Evolutionary conservation across 495 filamentous ascomycete genomes (phyloP).

Genomic region (Zalerion maritima): DNA sequence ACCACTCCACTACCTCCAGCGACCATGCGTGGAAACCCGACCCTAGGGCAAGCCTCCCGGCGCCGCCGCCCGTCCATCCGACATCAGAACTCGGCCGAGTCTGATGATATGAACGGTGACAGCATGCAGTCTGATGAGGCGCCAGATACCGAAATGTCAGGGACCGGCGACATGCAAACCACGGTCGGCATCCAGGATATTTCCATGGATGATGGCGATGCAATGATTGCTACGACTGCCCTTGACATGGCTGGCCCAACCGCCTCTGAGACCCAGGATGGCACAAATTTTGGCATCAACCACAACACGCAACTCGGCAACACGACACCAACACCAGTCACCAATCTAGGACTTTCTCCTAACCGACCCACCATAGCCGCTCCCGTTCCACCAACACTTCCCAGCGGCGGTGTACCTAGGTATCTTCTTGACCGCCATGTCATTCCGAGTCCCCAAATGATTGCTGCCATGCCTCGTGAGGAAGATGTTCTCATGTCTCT

Average conservation of each 20-base stretch:
- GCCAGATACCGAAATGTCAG: conserved; percentile 47
- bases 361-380: conserved; percentile 58
- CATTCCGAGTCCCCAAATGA: conserved; percentile 47
- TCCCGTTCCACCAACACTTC: conserved; percentile 52
- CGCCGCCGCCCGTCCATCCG: conserved; percentile 62
- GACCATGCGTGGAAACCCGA: conserved; percentile 35
- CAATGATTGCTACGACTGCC: conserved; percentile 59
- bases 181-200: conserved; percentile 69
- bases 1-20: conserved; percentile 70
- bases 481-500: conserved; percentile 97
- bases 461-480: conserved; percentile 84
- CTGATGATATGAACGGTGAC: conserved; percentile 74
- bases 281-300: conserved; percentile 91
- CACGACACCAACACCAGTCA: conserved; percentile 31
- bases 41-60: conserved; percentile 26
- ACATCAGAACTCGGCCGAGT: conserved; percentile 78
- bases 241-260: conserved; percentile 64
- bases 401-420: conserved; percentile 50
- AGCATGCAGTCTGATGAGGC: conserved; percentile 57
- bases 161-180: conserved; percentile 65
- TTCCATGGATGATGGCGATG: conserved; percentile 57
- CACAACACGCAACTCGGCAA: conserved; percentile 53
- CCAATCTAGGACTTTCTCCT: conserved; percentile 60
- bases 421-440: conserved; percentile 60
- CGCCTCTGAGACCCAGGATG: conserved; percentile 68